These are phyloP conservation scores for Pythium apleroticum DNA, from an alignment of 352 stramenopile species.

Conservation along the genomic window DNA sequence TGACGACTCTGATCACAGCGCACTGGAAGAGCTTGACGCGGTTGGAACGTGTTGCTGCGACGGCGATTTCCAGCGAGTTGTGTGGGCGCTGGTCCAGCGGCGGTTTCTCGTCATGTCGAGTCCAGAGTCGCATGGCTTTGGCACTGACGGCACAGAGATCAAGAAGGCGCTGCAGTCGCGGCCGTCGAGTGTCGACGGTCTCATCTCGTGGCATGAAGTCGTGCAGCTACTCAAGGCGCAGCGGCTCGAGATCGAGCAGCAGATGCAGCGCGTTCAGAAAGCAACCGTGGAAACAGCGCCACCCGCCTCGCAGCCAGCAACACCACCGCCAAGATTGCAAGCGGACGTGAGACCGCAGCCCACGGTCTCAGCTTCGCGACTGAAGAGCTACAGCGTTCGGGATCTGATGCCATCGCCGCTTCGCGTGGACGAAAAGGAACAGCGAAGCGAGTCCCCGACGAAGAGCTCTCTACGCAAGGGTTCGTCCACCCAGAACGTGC, in stretches of 20 bases:
- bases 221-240: slow-evolving; percentile 16
- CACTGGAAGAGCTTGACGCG: slow-evolving; percentile 10
- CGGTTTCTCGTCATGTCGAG: slow-evolving; percentile 13
- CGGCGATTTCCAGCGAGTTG: slow-evolving; percentile 28
- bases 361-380: not conserved
- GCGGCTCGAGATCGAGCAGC: slow-evolving; percentile 21
- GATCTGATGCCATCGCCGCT: not conserved
- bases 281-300: not conserved
- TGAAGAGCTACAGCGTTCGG: not conserved
- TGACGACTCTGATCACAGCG: too few species aligned
- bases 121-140: not conserved
- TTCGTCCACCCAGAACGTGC: slow-evolving; percentile 37
- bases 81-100: slow-evolving; percentile 31
- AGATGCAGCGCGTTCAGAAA: slow-evolving; percentile 14
- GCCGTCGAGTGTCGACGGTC: slow-evolving; percentile 20
- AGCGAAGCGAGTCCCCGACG: not conserved
- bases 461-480: slow-evolving; percentile 7
- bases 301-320: too few species aligned
- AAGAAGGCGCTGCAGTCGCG: slow-evolving; percentile 12
- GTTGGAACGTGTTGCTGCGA: slow-evolving; percentile 33
- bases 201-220: slow-evolving; percentile 23
- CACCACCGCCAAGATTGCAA: too few species aligned
- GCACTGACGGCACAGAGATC: not conserved
- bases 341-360: not conserved
- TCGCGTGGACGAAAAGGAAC: not conserved